Evolutionary conservation across 768 basidiomycete genomes (phyloP).

Genomic region (Lactarius sanguifluus): DNA sequence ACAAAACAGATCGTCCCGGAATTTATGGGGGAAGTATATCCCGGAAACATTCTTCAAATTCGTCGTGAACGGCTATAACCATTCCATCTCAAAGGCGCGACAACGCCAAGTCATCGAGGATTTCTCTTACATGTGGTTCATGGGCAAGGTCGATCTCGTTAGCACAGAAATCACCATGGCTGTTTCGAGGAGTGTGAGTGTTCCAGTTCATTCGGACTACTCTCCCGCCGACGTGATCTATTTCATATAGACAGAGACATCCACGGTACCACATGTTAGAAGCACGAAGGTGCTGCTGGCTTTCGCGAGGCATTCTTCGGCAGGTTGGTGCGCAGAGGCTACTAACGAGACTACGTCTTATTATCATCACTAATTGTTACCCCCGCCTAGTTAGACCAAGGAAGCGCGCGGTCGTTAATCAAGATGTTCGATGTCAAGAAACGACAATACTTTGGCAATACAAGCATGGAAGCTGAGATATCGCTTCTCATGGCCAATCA

Average conservation of each 20-base stretch:
- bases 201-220: neutral
- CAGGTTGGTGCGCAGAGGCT: slow-evolving; percentile 67
- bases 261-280: slow-evolving; percentile 44
- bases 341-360: too few relatives aligned
- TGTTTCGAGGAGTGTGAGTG: slow-evolving; percentile 86
- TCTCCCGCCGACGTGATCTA: neutral
- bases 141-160: slow-evolving; percentile 80
- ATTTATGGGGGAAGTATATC: slow-evolving; percentile 59
- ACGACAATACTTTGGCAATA: slow-evolving; percentile 88
- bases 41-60: slow-evolving; percentile 80
- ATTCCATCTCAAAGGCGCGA: slow-evolving; percentile 64
- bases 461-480: slow-evolving; percentile 96
- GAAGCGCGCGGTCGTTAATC: slow-evolving; percentile 66
- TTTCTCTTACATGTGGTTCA: slow-evolving; percentile 83
- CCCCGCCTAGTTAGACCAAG: slow-evolving; percentile 52
- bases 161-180: slow-evolving; percentile 67
- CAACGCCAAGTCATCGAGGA: slow-evolving; percentile 69
- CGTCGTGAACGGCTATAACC: slow-evolving; percentile 69
- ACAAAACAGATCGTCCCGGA: slow-evolving; percentile 43
- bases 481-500: slow-evolving; percentile 97
- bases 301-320: slow-evolving; percentile 79
- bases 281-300: slow-evolving; percentile 61
- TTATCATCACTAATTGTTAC: neutral
- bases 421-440: slow-evolving; percentile 84
- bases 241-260: slow-evolving; percentile 47